Base-by-base conservation (phyloP, 2,329 filamentous ascomycete species). In the Diaporthe vaccinii region DNA sequence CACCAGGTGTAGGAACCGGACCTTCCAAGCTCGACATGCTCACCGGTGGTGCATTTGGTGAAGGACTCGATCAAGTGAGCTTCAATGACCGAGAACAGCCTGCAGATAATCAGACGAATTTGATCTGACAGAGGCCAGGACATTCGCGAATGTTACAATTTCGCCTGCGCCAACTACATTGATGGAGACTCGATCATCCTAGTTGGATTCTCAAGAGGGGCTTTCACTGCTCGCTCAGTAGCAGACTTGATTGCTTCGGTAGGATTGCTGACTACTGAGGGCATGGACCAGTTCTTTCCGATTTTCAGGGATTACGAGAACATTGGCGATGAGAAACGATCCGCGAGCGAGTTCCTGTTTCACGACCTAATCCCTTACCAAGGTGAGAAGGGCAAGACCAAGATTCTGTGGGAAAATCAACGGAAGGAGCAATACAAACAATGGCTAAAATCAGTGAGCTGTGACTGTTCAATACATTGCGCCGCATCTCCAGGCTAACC, bases 231-330 rank as follows among this genome's bases (percentile, higher is more conserved):
- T 31, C 82, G 84, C 8, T 82, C 84, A 0, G 80, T 83, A 3
- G 84, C 84, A 5, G 84, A 85, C 69, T 82, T 86, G 57, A 79
- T 85, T 46, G 82, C 79, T 1, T 80, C 80, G 1, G 75, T 87
- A 14, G 86, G 86, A 20, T 79, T 88, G 67, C 78, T 88, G 15
- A 87, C 84, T 2, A 81, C 83, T 15, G 80, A 82, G 49, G 86
- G 86, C 1, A 83, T 87, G 79, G 82, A 85, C 76, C 77, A 80
- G 15, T 87, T 87, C 76, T 85, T 85, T 62, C 78, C 82, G 12
- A 84, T 87, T 65, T 85, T 85, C 76, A 79, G 82, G 9, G 84
- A 85, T 77, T 85, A 83, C 72, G 80, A 83, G 77, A 79, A 82
- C 73, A 82, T 84, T 74, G 82, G 78, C 17, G 77, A 80, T 31